Evolutionary conservation across 2,329 filamentous ascomycete genomes (phyloP), one percentile per base, ranked within the genome.

Genomic region (Cercospora brassicicola): DNA sequence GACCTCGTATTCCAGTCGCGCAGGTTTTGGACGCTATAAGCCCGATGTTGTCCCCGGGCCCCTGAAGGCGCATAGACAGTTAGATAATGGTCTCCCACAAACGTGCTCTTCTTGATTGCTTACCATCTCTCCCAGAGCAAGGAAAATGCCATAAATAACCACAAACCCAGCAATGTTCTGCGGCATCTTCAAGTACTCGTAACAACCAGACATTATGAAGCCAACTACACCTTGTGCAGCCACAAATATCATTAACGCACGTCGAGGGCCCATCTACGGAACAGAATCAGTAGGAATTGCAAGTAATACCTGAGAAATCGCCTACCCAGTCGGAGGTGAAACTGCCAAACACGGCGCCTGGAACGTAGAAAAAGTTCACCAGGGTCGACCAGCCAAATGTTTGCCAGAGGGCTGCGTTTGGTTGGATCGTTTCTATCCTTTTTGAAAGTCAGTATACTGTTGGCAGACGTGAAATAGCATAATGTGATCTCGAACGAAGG

Each of bases 21-120:
- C 89, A 93, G 1, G 92, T 94, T 83, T 97, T 97, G 57, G 91
- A 91, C 0, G 94, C 93, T 31, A 96, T 80, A 0, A 97, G 85
- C 2, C 93, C 93, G 73, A 97, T 96, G 78, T 97, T 97, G 82
- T 97, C 91, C 11, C 94, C 94, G 0, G 94, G 93, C 0, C 94
- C 93, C 48, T 42, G 31, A 11, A 33, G 31, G 31, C 18, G 42
- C 20, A 15, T 23, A 15, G 18, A n/a, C 6, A 15, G n/a, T 48
- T 9, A 48, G 42, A 8, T 11, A 11, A 33, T 11, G 31, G 31
- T 4, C 31, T 33, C 31, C 42, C 42, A 7, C n/a, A 48, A 18
- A 23, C 15, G n/a, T n/a, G 18, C 18, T 53, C 48, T 42, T 18
- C 13, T 42, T 18, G 18, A 15, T 11, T 53, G 10, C 48, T 53